Base-by-base conservation (phyloP, 345 rosid species). In the Citrus glauca region DNA sequence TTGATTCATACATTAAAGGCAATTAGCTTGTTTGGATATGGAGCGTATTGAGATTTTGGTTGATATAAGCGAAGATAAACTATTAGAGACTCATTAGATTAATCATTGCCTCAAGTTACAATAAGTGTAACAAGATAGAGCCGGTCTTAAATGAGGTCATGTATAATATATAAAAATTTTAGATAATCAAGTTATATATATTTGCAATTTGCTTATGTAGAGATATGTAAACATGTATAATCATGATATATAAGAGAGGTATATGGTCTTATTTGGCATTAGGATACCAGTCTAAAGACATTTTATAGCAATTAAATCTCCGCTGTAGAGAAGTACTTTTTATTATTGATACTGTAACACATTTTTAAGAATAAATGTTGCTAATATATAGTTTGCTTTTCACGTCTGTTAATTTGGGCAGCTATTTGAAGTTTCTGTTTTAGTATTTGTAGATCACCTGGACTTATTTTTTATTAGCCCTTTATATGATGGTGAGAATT, bases 31-130 rank as follows among this genome's bases (percentile, higher is more conserved):
- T 40, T 45, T 45, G 50, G 50, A 13, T 45, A 10, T 42, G 48
- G 48, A 42, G 48, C 2, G 48, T 42, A 42, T 42, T 42, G 83
- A 81, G 84, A 82, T 82, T 86, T 88, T 79, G 80, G 78, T 80
- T 55, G 32, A 70, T 75, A 75, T 45, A 10, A 45, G 50, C 78
- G 70, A 77, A 67, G 61, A 67, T 28, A 56, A 22, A 63, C 68
- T 71, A 79, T 83, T 74, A 69, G 72, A 74, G 61, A 55, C 30
- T 76, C 79, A 48, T 65, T 45, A 61, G 66, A 22, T 62, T 28
- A 37, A 37, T 66, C 30, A 28, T 28, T 53, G 79, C 75, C 80
- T 74, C 77, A 9, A 68, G 66, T 62, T 73, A 74, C 79, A 74
- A n/a, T 40, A 5, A 69, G 45, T 56, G 56, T 10, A 55, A 35